A percentile compares a stretch with the other conserved stretches of the same genome.
Evolutionary conservation across 768 basidiomycete species (phyloP).

Genomic region (Trametes cinnabarina): DNA sequence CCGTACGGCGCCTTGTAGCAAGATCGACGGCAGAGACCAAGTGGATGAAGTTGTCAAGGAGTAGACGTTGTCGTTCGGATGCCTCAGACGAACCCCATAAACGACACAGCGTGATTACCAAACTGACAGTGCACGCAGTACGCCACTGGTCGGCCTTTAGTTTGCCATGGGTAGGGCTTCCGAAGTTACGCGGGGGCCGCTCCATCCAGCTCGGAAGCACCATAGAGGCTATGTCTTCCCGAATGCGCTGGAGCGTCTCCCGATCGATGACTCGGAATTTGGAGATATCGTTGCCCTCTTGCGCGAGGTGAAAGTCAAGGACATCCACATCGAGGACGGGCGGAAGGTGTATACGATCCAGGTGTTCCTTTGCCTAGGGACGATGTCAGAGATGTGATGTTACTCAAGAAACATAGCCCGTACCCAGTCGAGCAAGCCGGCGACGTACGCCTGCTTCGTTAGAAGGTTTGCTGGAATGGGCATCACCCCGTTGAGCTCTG

Average conservation of each 20-base stretch:
- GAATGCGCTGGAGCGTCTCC: not conserved
- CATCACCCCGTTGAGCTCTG: not conserved
- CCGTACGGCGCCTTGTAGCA: constrained; percentile 20
- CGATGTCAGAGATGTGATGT: too few species aligned
- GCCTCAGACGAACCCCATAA: constrained; percentile 31
- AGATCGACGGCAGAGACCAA: constrained; percentile 20
- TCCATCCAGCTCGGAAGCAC: constrained; percentile 33
- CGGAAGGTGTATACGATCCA: too few species aligned
- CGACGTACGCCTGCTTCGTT: not conserved
- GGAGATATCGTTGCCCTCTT: not conserved
- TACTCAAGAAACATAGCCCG: not conserved
- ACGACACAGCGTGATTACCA: constrained; percentile 35
- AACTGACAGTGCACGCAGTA: constrained; percentile 32
- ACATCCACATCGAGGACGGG: too few species aligned
- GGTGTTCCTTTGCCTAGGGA: too few species aligned
- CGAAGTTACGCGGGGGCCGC: constrained; percentile 32
- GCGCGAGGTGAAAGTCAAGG: not conserved
- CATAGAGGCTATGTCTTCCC: not conserved
- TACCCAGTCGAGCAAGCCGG: not conserved
- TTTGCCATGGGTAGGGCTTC: constrained; percentile 31
- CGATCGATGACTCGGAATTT: not conserved
- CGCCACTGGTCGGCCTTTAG: constrained; percentile 39
- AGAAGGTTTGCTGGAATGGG: not conserved
- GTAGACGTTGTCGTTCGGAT: not conserved
- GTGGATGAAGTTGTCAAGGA: constrained; percentile 34